phyloP scores from a whole-genome alignment of 1,139 yeast genomes.

The Kurtzmaniella quercitrusa region DNA sequence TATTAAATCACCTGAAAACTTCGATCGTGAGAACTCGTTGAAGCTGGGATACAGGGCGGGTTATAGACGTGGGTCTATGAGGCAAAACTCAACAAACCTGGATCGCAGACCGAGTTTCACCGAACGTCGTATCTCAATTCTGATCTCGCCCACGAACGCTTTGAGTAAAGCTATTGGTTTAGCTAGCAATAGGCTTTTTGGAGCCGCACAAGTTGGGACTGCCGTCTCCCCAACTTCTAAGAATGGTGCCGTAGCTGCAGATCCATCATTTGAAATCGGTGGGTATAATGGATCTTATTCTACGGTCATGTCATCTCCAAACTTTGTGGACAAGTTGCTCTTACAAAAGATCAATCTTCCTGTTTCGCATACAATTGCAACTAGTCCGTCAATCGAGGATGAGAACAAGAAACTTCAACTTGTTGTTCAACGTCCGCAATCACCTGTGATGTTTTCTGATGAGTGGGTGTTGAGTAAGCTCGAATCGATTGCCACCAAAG shows the following conservation, averaged over 20 bases:
- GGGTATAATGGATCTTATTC: slow-evolving; percentile 13
- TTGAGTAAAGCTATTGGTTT: slow-evolving; percentile 81
- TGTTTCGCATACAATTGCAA: slow-evolving; percentile 14
- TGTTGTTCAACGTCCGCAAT: slow-evolving; percentile 4
- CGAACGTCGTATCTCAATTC: slow-evolving; percentile 61
- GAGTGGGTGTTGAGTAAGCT: slow-evolving; percentile 45
- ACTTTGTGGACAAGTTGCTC: slow-evolving; percentile 32
- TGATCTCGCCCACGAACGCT: slow-evolving; percentile 86
- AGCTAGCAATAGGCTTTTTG: slow-evolving; percentile 86
- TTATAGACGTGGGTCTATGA: slow-evolving; percentile 29
- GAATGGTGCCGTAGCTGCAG: slow-evolving; percentile 1
- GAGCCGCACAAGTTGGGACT: slow-evolving; percentile 20
- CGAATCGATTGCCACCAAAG: slow-evolving; percentile 81
- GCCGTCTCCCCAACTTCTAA: not conserved
- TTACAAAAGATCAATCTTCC: slow-evolving; percentile 36
- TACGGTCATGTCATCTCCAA: slow-evolving; percentile 27
- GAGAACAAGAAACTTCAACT: slow-evolving; percentile 4
- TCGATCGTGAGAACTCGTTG: slow-evolving; percentile 7
- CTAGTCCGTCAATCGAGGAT: slow-evolving; percentile 7
- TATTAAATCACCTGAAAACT: slow-evolving; percentile 21
- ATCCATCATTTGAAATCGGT: slow-evolving; percentile 3
- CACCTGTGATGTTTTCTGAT: slow-evolving; percentile 21
- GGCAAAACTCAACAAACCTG: slow-evolving; percentile 27
- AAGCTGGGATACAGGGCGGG: slow-evolving; percentile 4
- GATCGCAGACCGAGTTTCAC: slow-evolving; percentile 48